Conservation (phyloP, 495 filamentous ascomycete genomes). For the Chaetomidium leptoderma region DNA sequence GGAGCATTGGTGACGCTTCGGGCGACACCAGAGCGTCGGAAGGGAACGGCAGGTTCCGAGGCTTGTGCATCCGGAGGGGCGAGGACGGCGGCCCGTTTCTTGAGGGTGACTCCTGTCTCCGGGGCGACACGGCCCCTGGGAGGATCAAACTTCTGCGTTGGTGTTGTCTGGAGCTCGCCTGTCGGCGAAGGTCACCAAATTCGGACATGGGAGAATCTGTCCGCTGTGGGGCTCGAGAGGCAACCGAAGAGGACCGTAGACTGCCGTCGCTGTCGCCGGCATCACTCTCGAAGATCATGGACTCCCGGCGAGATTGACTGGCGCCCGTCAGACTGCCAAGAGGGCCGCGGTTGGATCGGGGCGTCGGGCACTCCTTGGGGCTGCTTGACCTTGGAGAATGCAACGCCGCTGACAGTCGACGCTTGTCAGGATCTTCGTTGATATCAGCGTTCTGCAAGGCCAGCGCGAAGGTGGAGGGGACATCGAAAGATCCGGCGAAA, state of each 20-base stretch:
- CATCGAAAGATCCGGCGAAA: constrained; percentile 54
- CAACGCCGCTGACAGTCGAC: constrained; percentile 41
- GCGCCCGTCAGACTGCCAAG: constrained; percentile 55
- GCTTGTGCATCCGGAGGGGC: constrained; percentile 80
- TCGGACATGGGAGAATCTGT: constrained; percentile 92
- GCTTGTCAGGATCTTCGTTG: constrained; percentile 36
- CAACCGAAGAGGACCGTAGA: constrained; percentile 69
- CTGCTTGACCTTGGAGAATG: constrained; percentile 75
- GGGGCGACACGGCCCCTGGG: constrained; percentile 67
- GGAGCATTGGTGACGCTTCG: constrained; percentile 80
- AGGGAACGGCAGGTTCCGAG: constrained; percentile 64
- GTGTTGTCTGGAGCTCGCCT: constrained; percentile 67
- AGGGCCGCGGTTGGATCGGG: constrained; percentile 74
- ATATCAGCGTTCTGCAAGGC: constrained; percentile 50
- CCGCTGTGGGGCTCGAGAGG: constrained; percentile 58
- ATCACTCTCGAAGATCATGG: constrained; percentile 75
- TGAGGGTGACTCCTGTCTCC: constrained; percentile 81
- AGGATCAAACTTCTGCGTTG: constrained; percentile 80
- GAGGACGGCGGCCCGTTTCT: constrained; percentile 65
- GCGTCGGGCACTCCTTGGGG: constrained; percentile 85
- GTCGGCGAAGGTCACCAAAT: constrained; percentile 60
- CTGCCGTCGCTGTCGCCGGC: constrained; percentile 80
- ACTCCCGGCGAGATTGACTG: constrained; percentile 62
- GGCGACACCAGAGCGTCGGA: constrained; percentile 78
- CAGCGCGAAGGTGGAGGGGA: constrained; percentile 52